Conservation (phyloP, 2,329 filamentous ascomycete species). For the Sporothrix schenckii region DNA sequence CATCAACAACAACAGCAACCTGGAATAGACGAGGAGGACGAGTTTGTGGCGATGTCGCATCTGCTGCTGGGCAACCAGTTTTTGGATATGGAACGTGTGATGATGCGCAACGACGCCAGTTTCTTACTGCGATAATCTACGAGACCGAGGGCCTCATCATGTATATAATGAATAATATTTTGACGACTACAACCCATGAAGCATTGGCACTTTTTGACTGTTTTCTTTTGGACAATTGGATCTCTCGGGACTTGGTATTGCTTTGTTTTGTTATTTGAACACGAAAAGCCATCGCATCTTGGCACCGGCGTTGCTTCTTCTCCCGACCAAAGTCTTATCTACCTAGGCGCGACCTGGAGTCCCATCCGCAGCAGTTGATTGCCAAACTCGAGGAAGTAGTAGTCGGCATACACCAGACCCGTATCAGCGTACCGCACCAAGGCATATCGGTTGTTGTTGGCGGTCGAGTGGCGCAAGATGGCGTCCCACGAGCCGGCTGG, state of each 20-base stretch:
- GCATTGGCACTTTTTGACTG: background rate
- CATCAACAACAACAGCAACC: background rate
- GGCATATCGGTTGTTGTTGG: constrained; percentile 40
- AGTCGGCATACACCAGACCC: constrained; percentile 53
- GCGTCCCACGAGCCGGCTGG: constrained; percentile 37
- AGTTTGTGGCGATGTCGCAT: constrained; percentile 41
- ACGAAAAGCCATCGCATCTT: background rate
- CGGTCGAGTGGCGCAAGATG: constrained; percentile 41
- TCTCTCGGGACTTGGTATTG: background rate
- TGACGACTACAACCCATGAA: background rate
- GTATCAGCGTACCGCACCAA: constrained; percentile 38
- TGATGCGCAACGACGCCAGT: constrained; percentile 32
- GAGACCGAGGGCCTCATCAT: background rate
- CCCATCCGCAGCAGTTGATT: constrained; percentile 48
- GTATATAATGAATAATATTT: constrained; percentile 5
- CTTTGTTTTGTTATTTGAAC: background rate
- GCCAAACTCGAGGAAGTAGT: constrained; percentile 51
- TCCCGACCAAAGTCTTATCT: background rate
- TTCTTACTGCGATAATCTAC: constrained; percentile 18
- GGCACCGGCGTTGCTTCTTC: background rate
- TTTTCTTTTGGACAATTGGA: background rate
- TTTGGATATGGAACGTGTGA: constrained; percentile 38
- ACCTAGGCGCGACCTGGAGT: constrained; percentile 28
- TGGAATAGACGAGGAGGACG: constrained; percentile 31
- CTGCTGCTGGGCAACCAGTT: constrained; percentile 38